These are phyloP conservation scores for Cokeromyces recurvatus DNA, from an alignment of 371 early-diverging fungal genomes.

Conservation along the genomic window DNA sequence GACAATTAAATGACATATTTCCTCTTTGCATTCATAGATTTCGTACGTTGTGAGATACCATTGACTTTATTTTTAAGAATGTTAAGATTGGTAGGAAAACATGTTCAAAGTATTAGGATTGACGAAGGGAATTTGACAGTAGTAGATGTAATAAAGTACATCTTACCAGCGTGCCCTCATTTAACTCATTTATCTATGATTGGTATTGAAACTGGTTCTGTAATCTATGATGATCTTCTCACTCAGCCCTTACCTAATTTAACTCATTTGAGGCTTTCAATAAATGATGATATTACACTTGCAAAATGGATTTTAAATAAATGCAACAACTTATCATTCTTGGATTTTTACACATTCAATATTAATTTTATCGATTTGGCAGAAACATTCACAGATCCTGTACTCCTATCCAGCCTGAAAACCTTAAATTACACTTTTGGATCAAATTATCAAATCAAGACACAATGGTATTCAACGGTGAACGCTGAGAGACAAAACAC, in stretches of 20 bases:
- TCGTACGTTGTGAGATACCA: conserved; percentile 16
- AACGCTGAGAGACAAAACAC: no score
- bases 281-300: not conserved
- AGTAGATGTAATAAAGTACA: not conserved
- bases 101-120: conserved; percentile 16
- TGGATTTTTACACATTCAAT: not conserved
- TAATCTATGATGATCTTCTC: no score
- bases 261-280: not conserved
- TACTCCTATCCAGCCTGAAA: no score
- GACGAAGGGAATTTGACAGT: conserved; percentile 7
- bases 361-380: not conserved
- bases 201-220: not conserved
- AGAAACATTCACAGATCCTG: not conserved
- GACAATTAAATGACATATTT: no score
- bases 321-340: not conserved
- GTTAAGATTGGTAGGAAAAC: conserved; percentile 22
- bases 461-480: no score
- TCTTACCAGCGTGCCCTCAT: conserved; percentile 7
- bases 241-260: not conserved
- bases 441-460: no score
- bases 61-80: conserved; percentile 3
- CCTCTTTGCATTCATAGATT: conserved; percentile 11
- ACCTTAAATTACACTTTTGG: no score
- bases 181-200: conserved; percentile 19
- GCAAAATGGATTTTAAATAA: not conserved